phyloP scores from a whole-genome alignment of 257 asterid species.

The Fraxinus cuspidata region DNA sequence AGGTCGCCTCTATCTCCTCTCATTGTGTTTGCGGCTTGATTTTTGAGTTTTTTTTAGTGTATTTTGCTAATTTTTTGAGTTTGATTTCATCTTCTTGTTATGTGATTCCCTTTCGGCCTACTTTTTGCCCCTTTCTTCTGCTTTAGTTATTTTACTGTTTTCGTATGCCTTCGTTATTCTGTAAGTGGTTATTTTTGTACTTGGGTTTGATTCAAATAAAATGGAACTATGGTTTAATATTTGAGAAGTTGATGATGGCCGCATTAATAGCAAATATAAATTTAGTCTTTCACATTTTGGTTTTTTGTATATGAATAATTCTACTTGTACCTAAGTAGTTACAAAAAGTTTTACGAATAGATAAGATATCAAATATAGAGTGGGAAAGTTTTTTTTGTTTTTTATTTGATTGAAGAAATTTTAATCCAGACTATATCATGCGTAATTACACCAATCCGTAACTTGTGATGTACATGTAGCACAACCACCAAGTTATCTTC shows the following conservation, averaged over 20 bases:
- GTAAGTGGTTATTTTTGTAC: background rate
- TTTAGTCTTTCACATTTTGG: background rate
- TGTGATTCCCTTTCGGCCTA: background rate
- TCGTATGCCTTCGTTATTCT: background rate
- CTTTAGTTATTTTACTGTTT: background rate
- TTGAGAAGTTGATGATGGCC: conserved; percentile 2
- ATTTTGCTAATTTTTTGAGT: background rate
- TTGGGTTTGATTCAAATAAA: background rate
- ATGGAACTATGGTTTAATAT: background rate
- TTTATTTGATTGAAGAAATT: no score
- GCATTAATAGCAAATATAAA: background rate
- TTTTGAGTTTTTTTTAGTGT: background rate
- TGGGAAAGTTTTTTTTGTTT: no score
- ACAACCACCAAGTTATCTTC: background rate
- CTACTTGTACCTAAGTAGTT: no score
- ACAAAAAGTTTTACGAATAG: no score
- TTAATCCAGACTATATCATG: no score
- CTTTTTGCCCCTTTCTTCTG: background rate
- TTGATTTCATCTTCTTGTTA: background rate
- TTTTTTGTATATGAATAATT: background rate
- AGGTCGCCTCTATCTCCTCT: conserved; percentile 43
- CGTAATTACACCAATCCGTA: no score
- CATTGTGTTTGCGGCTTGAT: background rate
- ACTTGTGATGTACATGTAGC: no score
- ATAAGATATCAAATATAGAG: no score